Base-by-base conservation (phyloP, 2,329 filamentous ascomycete genomes). In the Albifimbria verrucaria region DNA sequence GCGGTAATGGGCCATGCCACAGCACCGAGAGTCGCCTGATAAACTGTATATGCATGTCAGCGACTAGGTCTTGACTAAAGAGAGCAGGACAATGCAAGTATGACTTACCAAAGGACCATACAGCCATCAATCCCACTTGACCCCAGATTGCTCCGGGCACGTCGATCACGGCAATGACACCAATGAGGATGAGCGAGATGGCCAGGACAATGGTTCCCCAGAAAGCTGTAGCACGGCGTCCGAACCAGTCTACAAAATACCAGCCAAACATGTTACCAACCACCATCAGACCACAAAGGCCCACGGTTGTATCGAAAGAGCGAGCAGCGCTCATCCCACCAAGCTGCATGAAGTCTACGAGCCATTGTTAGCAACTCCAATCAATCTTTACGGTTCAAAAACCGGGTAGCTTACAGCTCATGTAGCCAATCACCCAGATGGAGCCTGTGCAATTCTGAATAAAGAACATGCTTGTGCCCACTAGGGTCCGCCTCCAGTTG, bases 351-450 rank as follows among this genome's bases (percentile, higher is more conserved):
- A 48, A 54, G 28, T 53, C 17, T 20, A n/a, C n/a, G n/a, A n/a
- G 41, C 10, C 2, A 7, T 7, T 18, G 1, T 4, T n/a, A n/a
- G n/a, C n/a, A n/a, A n/a, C n/a, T n/a, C n/a, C n/a, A n/a, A n/a
- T n/a, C n/a, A n/a, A n/a, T n/a, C n/a, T n/a, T n/a, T n/a, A n/a
- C n/a, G n/a, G n/a, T n/a, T n/a, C n/a, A n/a, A n/a, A n/a, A n/a
- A n/a, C n/a, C n/a, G n/a, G n/a, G n/a, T n/a, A n/a, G n/a, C 51
- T 3, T 47, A 53, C 48, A 53, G 32, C 48, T 50, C 52, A 51
- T 54, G 52, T 54, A 54, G 12, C 52, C 52, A 17, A 54, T 26
- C 20, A 54, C 52, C 52, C 52, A 54, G 2, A 23, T 32, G n/a
- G 24, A 28, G 12, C 52, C 52, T 10, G 24, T 28, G 32, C 15